Conservation (phyloP, 257 asterid genomes). For the Jacaranda mimosifolia region DNA sequence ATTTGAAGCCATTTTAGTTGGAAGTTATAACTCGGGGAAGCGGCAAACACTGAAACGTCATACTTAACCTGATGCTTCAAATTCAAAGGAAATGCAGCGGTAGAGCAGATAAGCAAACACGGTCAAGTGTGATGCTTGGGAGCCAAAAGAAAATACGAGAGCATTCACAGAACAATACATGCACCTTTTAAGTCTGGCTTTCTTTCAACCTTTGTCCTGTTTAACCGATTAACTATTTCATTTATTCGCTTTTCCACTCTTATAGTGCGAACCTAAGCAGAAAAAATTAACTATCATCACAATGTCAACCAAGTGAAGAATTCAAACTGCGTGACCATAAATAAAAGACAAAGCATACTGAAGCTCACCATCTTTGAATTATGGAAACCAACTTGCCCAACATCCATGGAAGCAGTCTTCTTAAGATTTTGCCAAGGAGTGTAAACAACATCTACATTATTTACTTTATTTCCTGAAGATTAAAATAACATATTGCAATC, state of each 20-base stretch:
- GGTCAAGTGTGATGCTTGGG: background rate
- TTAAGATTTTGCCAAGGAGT: constrained; percentile 98
- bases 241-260: constrained; percentile 94
- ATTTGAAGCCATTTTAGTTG: background rate
- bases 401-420: constrained; percentile 98
- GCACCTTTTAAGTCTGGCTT: constrained; percentile 92
- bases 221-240: constrained; percentile 89
- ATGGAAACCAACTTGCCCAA: constrained; percentile 98
- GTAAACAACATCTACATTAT: constrained; percentile 94
- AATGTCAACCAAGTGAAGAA: constrained; percentile 22
- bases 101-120: background rate
- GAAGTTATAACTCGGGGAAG: too few species aligned
- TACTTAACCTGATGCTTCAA: background rate
- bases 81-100: constrained; percentile 5
- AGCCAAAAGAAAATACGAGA: background rate
- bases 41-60: constrained; percentile 8
- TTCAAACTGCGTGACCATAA: constrained; percentile 18
- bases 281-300: constrained; percentile 27
- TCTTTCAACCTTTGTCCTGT: constrained; percentile 96
- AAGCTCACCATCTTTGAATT: constrained; percentile 83
- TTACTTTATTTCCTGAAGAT: constrained; percentile 86
- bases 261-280: constrained; percentile 75
- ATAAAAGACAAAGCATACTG: constrained; percentile 22
- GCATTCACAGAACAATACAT: background rate
- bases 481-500: background rate